Evolutionary conservation across 129 eudicot genomes (phyloP).

Genomic region (Solidago caesia): DNA sequence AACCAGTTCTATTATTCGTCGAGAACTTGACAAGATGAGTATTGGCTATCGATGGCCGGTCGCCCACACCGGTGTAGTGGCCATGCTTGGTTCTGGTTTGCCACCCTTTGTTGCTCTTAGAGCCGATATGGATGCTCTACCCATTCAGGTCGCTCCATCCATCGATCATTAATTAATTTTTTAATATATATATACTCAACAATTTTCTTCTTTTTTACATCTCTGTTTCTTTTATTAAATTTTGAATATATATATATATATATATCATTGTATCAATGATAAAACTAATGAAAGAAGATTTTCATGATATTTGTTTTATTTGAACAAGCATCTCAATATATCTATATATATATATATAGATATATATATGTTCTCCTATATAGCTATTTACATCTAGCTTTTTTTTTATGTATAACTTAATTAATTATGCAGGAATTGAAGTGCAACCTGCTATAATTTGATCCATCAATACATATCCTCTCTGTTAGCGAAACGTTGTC

Average conservation of each 20-base stretch:
- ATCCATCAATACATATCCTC: background rate
- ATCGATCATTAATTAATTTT: background rate
- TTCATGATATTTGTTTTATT: too few species aligned
- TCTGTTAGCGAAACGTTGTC: background rate
- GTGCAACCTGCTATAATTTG: background rate
- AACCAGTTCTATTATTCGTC: slow-evolving; percentile 55
- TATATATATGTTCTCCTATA: background rate
- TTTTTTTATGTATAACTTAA: background rate
- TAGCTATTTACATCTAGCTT: background rate
- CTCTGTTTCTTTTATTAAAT: too few species aligned
- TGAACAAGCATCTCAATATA: too few species aligned
- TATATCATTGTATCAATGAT: too few species aligned
- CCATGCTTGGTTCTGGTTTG: slow-evolving; percentile 49
- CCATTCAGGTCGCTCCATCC: slow-evolving; percentile 45
- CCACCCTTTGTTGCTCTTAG: slow-evolving; percentile 77
- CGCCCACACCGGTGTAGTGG: slow-evolving; percentile 68
- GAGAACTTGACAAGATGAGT: slow-evolving; percentile 53
- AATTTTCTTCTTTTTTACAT: too few species aligned
- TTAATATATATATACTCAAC: background rate
- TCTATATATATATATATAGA: too few species aligned
- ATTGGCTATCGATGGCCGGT: slow-evolving; percentile 57
- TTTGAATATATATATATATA: background rate
- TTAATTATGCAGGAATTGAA: background rate
- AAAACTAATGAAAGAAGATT: too few species aligned
- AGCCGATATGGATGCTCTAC: slow-evolving; percentile 88